A percentile compares a stretch with the other conserved stretches of the same genome.
These are phyloP conservation scores for Termitomyces sp. DNA, from an alignment of 768 basidiomycete species.

Conservation along the genomic window DNA sequence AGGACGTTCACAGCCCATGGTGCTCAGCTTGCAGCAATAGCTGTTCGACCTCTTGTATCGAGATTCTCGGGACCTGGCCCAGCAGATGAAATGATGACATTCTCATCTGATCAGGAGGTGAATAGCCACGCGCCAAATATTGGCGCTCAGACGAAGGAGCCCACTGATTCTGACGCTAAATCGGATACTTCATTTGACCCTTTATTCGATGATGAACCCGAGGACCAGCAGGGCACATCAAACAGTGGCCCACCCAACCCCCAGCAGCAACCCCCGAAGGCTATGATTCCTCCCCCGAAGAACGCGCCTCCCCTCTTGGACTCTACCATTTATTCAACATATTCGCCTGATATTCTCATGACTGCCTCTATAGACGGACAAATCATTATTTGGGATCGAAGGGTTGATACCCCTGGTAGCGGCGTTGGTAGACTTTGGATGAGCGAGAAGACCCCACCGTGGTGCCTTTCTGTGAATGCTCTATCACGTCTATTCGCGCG, in stretches of 20 bases:
- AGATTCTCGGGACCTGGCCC: slow-evolving; percentile 31
- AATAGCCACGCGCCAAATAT: neutral
- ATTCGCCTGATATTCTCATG: slow-evolving; percentile 83
- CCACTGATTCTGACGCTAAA: slow-evolving; percentile 54
- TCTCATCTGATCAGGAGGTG: slow-evolving; percentile 5
- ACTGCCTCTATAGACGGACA: slow-evolving; percentile 92
- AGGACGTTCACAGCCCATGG: slow-evolving; percentile 81
- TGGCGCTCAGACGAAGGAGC: slow-evolving; percentile 8
- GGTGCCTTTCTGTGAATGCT: slow-evolving; percentile 85
- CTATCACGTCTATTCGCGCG: neutral
- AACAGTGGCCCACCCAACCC: slow-evolving; percentile 17
- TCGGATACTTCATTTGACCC: slow-evolving; percentile 86
- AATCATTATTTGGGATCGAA: slow-evolving; percentile 87
- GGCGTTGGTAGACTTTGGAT: slow-evolving; percentile 87
- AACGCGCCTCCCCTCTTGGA: slow-evolving; percentile 78
- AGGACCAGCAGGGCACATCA: slow-evolving; percentile 7
- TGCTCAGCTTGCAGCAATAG: slow-evolving; percentile 80
- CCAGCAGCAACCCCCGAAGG: slow-evolving; percentile 18
- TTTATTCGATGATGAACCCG: slow-evolving; percentile 79
- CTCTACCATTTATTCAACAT: slow-evolving; percentile 53
- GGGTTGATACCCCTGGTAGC: slow-evolving; percentile 58
- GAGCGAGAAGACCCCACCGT: slow-evolving; percentile 90
- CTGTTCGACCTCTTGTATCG: slow-evolving; percentile 63
- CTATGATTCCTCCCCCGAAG: slow-evolving; percentile 57
- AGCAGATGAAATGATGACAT: slow-evolving; percentile 6